These are phyloP conservation scores for Adansonia madagascariensis DNA, from an alignment of 441 rosid genomes.

Conservation along the genomic window DNA sequence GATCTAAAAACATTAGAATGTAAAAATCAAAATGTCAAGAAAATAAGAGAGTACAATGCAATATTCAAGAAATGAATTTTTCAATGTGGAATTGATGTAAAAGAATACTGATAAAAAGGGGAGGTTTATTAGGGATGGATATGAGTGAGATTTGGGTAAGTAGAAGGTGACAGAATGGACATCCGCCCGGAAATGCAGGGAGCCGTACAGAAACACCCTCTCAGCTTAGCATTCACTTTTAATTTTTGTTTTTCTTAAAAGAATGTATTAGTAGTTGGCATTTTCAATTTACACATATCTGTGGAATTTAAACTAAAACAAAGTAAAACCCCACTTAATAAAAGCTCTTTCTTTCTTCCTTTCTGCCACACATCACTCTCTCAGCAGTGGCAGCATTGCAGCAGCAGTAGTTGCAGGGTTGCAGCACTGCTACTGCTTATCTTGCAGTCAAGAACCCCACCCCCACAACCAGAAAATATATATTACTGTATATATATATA, in stretches of 20 bases:
- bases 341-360: constrained; percentile 18
- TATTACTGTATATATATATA: not conserved
- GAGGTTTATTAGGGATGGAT: constrained; percentile 23
- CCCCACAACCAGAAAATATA: not conserved
- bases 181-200: constrained; percentile 68
- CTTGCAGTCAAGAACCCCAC: constrained; percentile 30
- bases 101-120: not conserved
- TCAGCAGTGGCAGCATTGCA: constrained; percentile 52
- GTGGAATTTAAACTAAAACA: constrained; percentile 14
- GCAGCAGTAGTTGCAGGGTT: constrained; percentile 37
- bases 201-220: constrained; percentile 40
- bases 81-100: not conserved
- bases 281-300: not conserved
- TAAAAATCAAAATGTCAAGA: not conserved
- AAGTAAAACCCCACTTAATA: not conserved
- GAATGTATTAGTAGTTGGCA: constrained; percentile 6
- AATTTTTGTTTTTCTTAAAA: not conserved
- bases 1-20: not conserved
- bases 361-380: constrained; percentile 52
- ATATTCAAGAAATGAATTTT: not conserved
- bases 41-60: not conserved
- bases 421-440: constrained; percentile 38
- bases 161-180: constrained; percentile 65
- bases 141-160: constrained; percentile 36
- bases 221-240: not conserved